Conservation (phyloP, 495 filamentous ascomycete species). For the Trichocladium antarcticum region DNA sequence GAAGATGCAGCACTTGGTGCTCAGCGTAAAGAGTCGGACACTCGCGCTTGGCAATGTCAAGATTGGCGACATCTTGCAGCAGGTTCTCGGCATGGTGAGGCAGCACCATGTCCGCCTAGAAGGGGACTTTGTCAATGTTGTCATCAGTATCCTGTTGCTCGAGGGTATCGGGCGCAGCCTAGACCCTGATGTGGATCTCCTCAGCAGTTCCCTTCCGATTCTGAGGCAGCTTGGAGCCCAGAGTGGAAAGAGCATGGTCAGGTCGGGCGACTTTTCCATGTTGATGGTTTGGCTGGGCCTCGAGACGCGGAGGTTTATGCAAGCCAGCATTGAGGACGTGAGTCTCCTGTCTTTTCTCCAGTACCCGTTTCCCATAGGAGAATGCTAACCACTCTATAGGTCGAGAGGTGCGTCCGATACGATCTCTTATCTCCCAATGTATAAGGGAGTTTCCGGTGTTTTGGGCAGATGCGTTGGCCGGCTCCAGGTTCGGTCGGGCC, state of each 20-base stretch:
- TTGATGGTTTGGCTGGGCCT: conserved; percentile 87
- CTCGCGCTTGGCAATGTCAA: conserved; percentile 90
- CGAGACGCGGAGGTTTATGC: conserved; percentile 77
- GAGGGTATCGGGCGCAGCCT: conserved; percentile 88
- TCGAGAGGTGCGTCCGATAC: conserved; percentile 72
- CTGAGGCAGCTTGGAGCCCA: conserved; percentile 77
- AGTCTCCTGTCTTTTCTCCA: conserved; percentile 17
- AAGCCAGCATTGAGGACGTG: conserved; percentile 80
- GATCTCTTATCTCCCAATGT: conserved; percentile 74
- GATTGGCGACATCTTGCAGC: conserved; percentile 87
- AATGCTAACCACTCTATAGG: conserved; percentile 31
- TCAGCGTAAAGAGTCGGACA: conserved; percentile 78
- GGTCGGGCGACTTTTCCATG: conserved; percentile 79
- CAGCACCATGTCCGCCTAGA: conserved; percentile 88
- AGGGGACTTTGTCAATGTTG: conserved; percentile 97
- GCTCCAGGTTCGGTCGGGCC: too few relatives aligned
- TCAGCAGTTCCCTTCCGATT: conserved; percentile 80
- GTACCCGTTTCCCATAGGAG: background rate
- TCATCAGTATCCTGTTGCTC: conserved; percentile 84
- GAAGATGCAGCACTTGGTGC: conserved; percentile 91
- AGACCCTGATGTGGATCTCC: conserved; percentile 77
- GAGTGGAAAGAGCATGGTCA: conserved; percentile 54
- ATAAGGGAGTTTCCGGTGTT: conserved; percentile 25
- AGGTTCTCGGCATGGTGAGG: conserved; percentile 87
- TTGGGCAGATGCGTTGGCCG: background rate